Conservation (phyloP, 129 eudicot genomes). For the Flaveria trinervia region DNA sequence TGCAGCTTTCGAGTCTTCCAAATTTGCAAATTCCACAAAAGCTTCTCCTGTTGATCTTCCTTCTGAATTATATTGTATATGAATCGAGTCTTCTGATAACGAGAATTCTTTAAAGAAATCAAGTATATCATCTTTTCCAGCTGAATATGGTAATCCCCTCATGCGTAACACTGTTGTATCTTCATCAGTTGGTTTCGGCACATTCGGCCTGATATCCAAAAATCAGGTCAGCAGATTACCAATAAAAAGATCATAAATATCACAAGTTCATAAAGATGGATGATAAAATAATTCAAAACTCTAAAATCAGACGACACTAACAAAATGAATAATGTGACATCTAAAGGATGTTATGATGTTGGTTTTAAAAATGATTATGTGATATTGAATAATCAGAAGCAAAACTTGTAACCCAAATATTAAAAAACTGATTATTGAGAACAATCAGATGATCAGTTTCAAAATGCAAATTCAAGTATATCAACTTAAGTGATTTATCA, state of each 20-base stretch:
- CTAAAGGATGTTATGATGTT: background rate
- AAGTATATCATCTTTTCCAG: constrained; percentile 80
- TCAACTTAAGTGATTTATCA: background rate
- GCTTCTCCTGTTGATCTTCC: constrained; percentile 98
- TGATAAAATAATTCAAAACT: background rate
- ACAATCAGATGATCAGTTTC: background rate
- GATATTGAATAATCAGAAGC: background rate
- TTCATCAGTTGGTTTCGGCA: constrained; percentile 57
- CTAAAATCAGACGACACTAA: background rate
- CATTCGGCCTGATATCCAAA: constrained; percentile 25
- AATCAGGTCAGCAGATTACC: background rate
- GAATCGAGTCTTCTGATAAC: constrained; percentile 70
- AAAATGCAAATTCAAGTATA: background rate
- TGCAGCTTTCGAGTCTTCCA: constrained; percentile 82
- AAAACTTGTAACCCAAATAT: background rate
- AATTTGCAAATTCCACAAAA: constrained; percentile 71
- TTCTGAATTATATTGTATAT: constrained; percentile 50
- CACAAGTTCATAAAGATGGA: background rate
- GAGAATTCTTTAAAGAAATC: constrained; percentile 78
- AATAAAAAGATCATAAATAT: background rate
- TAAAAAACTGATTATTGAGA: background rate
- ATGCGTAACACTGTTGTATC: constrained; percentile 70
- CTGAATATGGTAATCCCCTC: constrained; percentile 97
- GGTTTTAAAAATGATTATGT: background rate
- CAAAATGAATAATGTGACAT: background rate